Base-by-base conservation (phyloP, 139 green algal genomes). In the Closterium sp. region DNA sequence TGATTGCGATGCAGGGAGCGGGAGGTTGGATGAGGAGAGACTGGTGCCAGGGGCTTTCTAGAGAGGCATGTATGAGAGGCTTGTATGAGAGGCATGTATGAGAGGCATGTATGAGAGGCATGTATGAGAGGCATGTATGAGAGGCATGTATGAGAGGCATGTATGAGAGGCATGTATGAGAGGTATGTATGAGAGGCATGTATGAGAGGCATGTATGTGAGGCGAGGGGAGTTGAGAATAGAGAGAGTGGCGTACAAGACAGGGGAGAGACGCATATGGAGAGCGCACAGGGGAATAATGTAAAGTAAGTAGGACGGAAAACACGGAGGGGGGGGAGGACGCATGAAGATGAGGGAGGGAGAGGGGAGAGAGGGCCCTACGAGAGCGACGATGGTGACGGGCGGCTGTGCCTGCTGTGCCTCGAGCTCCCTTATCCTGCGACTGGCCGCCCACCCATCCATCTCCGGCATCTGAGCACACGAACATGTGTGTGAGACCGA, bases 381-480 rank as follows among this genome's bases (percentile, higher is more conserved):
- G 19, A 89, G 85, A 76, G 85, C 85, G 34, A 89, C 85, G 9
- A 89, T 89, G 85, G 85, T 33, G 30, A 69, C 34, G 33, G 33
- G 10, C 3, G 25, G 33, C 25, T 89, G 85, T 23, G 85, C 34
- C 30, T 89, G 33, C 30, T 55, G 30, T 31, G 25, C 25, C 87
- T 90, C 87, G 34, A 84, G 36, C 38, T 84, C 36, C 32, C 87
- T 32, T 23, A 90, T 90, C 30, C 36, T 84, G 33, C 87, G 35
- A 30, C 33, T 90, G 0, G 87, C 87, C 19, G 25, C 87, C 28
- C 31, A 90, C 5, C 87, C 87, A 25, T 90, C 87, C 87, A 90
- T 90, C 35, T 84, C 35, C 36, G 87, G 87, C 87, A 90, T 90
- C 30, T 90, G 87, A 19, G 81, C 81, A 12, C 28, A 85, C 10